Base-by-base conservation (phyloP, 2,329 filamentous ascomycete species). In the Epichloe sibirici region DNA sequence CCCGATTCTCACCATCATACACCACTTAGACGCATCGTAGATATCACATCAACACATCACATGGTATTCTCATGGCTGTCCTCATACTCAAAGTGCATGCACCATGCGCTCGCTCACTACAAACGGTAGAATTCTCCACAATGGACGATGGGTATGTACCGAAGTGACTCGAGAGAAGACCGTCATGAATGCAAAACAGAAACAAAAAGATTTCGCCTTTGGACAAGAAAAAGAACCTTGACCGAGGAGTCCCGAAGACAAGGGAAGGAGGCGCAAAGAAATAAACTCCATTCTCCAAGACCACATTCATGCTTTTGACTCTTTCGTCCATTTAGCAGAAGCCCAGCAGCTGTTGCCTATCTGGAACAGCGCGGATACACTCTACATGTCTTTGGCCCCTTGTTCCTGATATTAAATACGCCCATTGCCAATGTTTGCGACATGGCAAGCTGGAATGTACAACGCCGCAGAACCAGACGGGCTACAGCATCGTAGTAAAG, bases 211-310 rank as follows among this genome's bases (percentile, higher is more conserved):
- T 13, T 8, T n/a, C 5, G 12, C 5, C 37, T 39, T 39, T 5
- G 13, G 37, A 8, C 5, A 44, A 44, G 40, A 25, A 43, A 1
- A 6, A 4, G 17, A 11, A 25, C 15, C 2, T 11, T 12, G 5
- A n/a, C 9, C 40, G 15, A 38, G 37, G 28, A 31, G 8, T 9
- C 8, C 31, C 8, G 5, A 39, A 13, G 15, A n/a, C 9, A 34
- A 13, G 3, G 12, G 17, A 11, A 38, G 15, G 12, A 46, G 42
- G 45, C 5, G n/a, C 8, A 47, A 45, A 48, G 17, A 52, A 52
- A 11, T 4, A 35, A 45, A 45, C 37, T 49, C 47, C 47, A 43
- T 49, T 49, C 47, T 49, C 47, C 47, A 13, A 34, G n/a, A 42
- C 38, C 38, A 42, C 6, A 23, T 17, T 38, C 47, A 48, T 48